Percentiles rank a stretch among this genome's conserved stretches.
These are phyloP conservation scores for Leccinum huronense DNA, from an alignment of 1,284 basidiomycete genomes.

Conservation along the genomic window DNA sequence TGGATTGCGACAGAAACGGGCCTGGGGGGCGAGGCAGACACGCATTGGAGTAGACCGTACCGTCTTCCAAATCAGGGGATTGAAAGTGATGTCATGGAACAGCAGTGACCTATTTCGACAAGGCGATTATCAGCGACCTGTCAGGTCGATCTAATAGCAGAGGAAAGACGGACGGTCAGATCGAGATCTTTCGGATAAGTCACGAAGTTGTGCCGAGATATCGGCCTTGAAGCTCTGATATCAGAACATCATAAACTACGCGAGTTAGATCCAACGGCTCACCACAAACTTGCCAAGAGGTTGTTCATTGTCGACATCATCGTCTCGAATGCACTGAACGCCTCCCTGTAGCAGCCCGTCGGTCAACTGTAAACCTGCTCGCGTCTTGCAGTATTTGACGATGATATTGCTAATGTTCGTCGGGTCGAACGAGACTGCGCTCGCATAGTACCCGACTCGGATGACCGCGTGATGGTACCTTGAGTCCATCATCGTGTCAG, in stretches of 20 bases:
- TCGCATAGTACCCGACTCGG: neutral
- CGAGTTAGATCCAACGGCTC: neutral
- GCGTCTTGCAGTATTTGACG: neutral
- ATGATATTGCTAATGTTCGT: neutral
- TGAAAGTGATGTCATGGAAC: slow-evolving; percentile 3
- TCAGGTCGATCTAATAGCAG: neutral
- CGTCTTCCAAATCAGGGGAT: slow-evolving; percentile 11
- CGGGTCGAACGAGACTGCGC: neutral
- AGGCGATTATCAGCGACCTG: neutral
- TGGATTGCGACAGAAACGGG: slow-evolving; percentile 12
- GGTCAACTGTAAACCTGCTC: neutral
- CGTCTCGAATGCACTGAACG: neutral
- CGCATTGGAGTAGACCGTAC: slow-evolving; percentile 14
- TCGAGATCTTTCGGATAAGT: too few relatives aligned
- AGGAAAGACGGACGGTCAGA: neutral
- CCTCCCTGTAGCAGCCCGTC: neutral
- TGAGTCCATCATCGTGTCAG: neutral
- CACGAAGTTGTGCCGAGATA: neutral
- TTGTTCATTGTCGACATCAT: neutral
- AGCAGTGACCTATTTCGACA: slow-evolving; percentile 5
- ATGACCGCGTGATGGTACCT: neutral
- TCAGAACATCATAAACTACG: neutral
- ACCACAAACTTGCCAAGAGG: neutral
- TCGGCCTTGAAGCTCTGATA: neutral
- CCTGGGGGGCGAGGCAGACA: slow-evolving; percentile 12